Evolutionary conservation across 2,329 filamentous ascomycete genomes (phyloP).

Genomic region (Aspergillus caelatus): DNA sequence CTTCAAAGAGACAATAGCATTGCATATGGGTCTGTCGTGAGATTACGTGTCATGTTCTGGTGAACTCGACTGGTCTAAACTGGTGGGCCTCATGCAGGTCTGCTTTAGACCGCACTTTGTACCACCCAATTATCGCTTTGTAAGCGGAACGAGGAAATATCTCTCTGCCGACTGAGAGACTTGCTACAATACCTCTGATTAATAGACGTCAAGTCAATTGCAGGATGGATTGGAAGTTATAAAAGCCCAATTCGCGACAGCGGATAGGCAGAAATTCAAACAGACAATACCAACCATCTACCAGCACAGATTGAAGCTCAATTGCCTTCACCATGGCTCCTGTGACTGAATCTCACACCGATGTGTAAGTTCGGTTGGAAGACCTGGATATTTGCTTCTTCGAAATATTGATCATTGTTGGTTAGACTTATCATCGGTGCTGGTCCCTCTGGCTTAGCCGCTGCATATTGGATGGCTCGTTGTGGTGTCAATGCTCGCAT

Average conservation of each 20-base stretch:
- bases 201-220: neutral
- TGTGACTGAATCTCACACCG: slow-evolving; percentile 10
- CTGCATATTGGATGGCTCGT: slow-evolving; percentile 52
- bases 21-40: neutral
- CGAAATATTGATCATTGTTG: neutral
- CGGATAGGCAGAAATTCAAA: too few species aligned
- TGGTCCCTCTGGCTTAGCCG: slow-evolving; percentile 53
- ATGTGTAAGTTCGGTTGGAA: slow-evolving; percentile 9
- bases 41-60: neutral
- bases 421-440: slow-evolving; percentile 49
- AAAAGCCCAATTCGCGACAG: neutral
- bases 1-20: neutral
- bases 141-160: neutral
- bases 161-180: neutral
- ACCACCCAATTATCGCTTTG: neutral
- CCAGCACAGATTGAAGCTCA: neutral
- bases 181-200: neutral
- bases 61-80: neutral
- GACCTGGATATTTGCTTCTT: neutral
- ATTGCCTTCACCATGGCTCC: slow-evolving; percentile 2
- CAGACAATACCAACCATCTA: too few species aligned
- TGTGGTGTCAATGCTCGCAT: slow-evolving; percentile 54
- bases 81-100: neutral
- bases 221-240: neutral
- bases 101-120: neutral